Conservation (phyloP, 768 basidiomycete species). For the Thelephora aurantiotincta region DNA sequence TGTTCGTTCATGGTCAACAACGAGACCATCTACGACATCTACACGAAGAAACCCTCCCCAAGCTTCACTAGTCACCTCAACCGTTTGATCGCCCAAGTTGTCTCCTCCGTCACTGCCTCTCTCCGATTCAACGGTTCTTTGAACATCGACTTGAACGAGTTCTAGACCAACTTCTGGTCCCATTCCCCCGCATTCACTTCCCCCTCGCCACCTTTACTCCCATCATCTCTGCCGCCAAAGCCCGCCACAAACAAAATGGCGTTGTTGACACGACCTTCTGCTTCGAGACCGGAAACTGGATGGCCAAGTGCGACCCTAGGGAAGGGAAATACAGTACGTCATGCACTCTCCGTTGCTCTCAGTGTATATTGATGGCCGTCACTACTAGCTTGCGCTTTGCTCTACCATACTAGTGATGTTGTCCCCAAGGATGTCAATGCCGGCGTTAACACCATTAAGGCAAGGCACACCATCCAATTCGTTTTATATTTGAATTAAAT, state of each 20-base stretch:
- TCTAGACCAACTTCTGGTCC: slow-evolving; percentile 60
- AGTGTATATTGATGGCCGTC: not conserved
- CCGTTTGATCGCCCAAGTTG: slow-evolving; percentile 54
- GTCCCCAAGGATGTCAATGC: slow-evolving; percentile 70
- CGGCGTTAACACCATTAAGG: slow-evolving; percentile 61
- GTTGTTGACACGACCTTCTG: slow-evolving; percentile 62
- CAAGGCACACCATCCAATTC: slow-evolving; percentile 66
- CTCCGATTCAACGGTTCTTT: slow-evolving; percentile 53
- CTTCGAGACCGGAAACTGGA: slow-evolving; percentile 68
- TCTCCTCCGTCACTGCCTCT: slow-evolving; percentile 28
- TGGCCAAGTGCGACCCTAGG: slow-evolving; percentile 70
- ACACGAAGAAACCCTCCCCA: slow-evolving; percentile 39
- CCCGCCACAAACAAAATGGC: slow-evolving; percentile 56
- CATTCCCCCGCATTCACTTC: slow-evolving; percentile 58
- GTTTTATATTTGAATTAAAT: too few species aligned
- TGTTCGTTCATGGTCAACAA: slow-evolving; percentile 97
- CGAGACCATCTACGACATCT: slow-evolving; percentile 59
- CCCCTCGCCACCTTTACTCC: slow-evolving; percentile 54
- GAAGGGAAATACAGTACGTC: slow-evolving; percentile 63
- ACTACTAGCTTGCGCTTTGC: slow-evolving; percentile 52
- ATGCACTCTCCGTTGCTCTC: slow-evolving; percentile 2
- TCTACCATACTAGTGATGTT: slow-evolving; percentile 68
- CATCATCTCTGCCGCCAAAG: slow-evolving; percentile 49
- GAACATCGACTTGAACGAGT: slow-evolving; percentile 59
- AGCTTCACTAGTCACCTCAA: slow-evolving; percentile 55